Conservation (phyloP, 1,139 yeast genomes). For the Sugiyamaella pinicola region DNA sequence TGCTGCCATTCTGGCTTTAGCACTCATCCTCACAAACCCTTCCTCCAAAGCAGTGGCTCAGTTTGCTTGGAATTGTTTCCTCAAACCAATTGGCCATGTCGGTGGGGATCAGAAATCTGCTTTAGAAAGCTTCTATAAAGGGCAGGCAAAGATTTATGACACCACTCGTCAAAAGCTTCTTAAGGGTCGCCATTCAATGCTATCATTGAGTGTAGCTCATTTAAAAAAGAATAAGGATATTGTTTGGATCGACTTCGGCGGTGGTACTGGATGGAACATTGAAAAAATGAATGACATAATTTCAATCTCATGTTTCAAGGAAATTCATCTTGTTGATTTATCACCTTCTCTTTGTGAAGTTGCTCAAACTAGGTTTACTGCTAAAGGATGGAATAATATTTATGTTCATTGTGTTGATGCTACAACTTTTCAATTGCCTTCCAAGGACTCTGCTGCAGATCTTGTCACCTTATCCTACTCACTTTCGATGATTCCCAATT, state of each 20-base stretch:
- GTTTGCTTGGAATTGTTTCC: conserved; percentile 54
- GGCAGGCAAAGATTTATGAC: conserved; percentile 77
- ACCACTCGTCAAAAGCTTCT: conserved; percentile 63
- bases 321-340: conserved; percentile 71
- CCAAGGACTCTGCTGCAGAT: conserved; percentile 51
- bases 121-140: conserved; percentile 69
- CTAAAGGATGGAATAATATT: conserved; percentile 63
- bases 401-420: conserved; percentile 76
- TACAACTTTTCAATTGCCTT: conserved; percentile 58
- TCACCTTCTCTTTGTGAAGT: conserved; percentile 76
- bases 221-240: conserved; percentile 45
- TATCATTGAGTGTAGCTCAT: conserved; percentile 62
- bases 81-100: conserved; percentile 61
- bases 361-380: conserved; percentile 61
- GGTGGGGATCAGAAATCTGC: conserved; percentile 63
- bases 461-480: conserved; percentile 77
- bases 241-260: conserved; percentile 83
- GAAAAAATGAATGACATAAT: conserved; percentile 67
- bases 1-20: conserved; percentile 25
- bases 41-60: conserved; percentile 27
- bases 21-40: conserved; percentile 25
- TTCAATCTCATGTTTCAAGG: conserved; percentile 58
- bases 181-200: conserved; percentile 70
- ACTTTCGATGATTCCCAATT: conserved; percentile 81
- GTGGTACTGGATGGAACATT: conserved; percentile 82